Conservation (phyloP, 2,329 filamentous ascomycete genomes). For the Cadophora malorum region DNA sequence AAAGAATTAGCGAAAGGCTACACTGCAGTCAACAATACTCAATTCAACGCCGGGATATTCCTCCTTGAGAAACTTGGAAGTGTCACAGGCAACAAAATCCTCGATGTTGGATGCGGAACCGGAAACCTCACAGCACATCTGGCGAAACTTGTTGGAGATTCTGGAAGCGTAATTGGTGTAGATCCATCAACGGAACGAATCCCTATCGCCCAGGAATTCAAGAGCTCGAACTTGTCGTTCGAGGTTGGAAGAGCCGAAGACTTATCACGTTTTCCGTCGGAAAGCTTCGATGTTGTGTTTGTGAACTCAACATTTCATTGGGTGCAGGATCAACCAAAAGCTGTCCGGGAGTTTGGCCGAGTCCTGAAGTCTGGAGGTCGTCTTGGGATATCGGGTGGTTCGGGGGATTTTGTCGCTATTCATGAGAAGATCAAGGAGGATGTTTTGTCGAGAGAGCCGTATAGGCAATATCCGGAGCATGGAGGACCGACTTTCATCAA, state of each 20-base stretch:
- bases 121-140: conserved; percentile 43
- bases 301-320: conserved; percentile 31
- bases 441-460: conserved; percentile 28
- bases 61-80: conserved; percentile 22
- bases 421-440: conserved; percentile 30
- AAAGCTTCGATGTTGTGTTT: conserved; percentile 26
- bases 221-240: conserved; percentile 21
- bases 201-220: conserved; percentile 16
- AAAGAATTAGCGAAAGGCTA: conserved; percentile 30
- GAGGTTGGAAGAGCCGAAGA: conserved; percentile 23
- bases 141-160: conserved; percentile 5
- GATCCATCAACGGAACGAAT: conserved; percentile 29
- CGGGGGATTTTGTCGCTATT: conserved; percentile 26
- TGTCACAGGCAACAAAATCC: conserved; percentile 30
- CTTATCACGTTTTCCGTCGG: conserved; percentile 16
- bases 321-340: conserved; percentile 22
- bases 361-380: conserved; percentile 25
- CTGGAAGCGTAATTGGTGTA: conserved; percentile 21
- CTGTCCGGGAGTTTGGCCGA: conserved; percentile 22
- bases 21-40: conserved; percentile 24
- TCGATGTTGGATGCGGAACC: conserved; percentile 47
- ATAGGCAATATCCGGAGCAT: conserved; percentile 16
- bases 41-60: conserved; percentile 23
- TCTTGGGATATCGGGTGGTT: conserved; percentile 29
- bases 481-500: conserved; percentile 21